A percentile compares a stretch with the other conserved stretches of the same genome.
phyloP scores from a whole-genome alignment of 176 grass and related monocot genomes.

The bread wheat (Triticum aestivum) region DNA sequence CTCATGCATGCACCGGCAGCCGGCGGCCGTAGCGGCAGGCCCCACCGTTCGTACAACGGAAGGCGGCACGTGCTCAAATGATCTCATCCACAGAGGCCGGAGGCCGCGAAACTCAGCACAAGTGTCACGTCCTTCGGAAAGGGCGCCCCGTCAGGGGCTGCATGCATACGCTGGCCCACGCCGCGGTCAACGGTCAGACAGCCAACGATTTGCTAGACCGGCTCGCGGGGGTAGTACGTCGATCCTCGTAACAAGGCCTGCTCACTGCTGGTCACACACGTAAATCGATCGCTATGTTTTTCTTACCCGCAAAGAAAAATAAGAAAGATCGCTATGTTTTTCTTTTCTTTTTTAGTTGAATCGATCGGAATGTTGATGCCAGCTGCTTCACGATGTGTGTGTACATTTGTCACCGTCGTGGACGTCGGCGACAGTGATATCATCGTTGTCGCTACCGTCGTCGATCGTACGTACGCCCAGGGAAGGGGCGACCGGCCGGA shows the following conservation, averaged over 20 bases:
- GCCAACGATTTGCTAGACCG: neutral
- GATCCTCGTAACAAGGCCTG: neutral
- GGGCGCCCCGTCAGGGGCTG: neutral
- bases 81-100: neutral
- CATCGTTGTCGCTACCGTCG: neutral
- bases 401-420: neutral
- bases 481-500: neutral
- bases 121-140: neutral
- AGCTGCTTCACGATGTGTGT: neutral
- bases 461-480: neutral
- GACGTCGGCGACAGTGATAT: neutral
- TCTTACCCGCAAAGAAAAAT: too few relatives aligned
- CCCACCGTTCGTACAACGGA: neutral
- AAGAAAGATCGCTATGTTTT: too few relatives aligned
- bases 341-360: too few relatives aligned
- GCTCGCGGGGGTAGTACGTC: neutral
- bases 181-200: neutral
- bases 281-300: neutral
- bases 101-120: neutral
- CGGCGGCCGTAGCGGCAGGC: neutral
- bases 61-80: constrained; percentile 9
- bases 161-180: neutral
- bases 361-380: neutral
- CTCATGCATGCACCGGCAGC: constrained; percentile 8
- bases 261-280: neutral